Base-by-base conservation (phyloP, 768 basidiomycete species). In the Rhizopogon vinicolor region DNA sequence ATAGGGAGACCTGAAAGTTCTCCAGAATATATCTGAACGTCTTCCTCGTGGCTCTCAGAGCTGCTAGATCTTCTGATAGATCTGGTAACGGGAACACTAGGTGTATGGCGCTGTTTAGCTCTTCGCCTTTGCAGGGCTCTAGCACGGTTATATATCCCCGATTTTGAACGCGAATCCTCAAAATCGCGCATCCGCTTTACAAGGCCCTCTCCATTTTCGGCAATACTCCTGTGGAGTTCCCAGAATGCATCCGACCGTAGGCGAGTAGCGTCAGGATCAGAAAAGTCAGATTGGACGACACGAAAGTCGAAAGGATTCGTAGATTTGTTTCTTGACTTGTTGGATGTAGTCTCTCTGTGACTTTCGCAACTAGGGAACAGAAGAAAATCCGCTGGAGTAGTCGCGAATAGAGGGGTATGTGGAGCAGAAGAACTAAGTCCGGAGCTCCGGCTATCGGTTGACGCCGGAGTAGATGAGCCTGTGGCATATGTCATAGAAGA, bases 151-250 rank as follows among this genome's bases (percentile, higher is more conserved):
- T 72, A 68, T 13, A 69, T 64, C 50, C 66, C 71, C 35, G 72
- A 71, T 55, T 71, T 70, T 39, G 78, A 78, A 53, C 82, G 74
- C 25, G 75, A 74, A 48, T 75, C 69, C 66, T 89, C 87, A 64
- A 83, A 86, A 59, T 87, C 83, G 53, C 84, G 84, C 87, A 90
- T 89, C 51, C 84, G 83, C 54, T 75, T 79, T 12, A 90, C 78
- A 46, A 89, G 76, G 7, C 83, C 81, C 60, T 89, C 86, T 18
- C 84, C 86, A 58, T 74, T 82, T 60, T 87, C 81, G 29, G 75
- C 75, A 19, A 89, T 75, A 58, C 80, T 86, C 62, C 77, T 75
- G 43, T 76, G 82, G 40, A 90, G 78, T 59, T 87, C 85, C 68
- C 78, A 76, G 57, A 87, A 87, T 5, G 88, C 87, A 54, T 74